Evolutionary conservation across 2,329 filamentous ascomycete species (phyloP).

Genomic region (Elsinoe fawcettii): DNA sequence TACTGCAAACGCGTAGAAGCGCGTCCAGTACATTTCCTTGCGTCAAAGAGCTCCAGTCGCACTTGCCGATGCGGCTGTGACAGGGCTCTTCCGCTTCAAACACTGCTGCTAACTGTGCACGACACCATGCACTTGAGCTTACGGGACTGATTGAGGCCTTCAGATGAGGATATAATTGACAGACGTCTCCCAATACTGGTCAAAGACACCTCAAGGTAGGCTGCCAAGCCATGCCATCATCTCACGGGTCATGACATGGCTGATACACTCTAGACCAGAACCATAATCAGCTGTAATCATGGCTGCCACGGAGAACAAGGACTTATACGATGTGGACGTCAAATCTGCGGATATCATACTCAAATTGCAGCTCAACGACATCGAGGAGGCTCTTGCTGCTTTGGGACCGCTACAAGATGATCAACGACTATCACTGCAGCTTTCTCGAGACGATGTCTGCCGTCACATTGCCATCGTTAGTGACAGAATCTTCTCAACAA

Average conservation of each 20-base stretch:
- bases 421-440: background rate
- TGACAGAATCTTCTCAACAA: background rate
- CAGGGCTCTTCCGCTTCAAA: too few species aligned
- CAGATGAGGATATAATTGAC: too few species aligned
- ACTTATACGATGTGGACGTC: background rate
- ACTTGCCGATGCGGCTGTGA: background rate
- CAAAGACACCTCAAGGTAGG: too few species aligned
- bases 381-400: background rate
- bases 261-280: too few species aligned
- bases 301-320: too few species aligned
- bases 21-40: background rate
- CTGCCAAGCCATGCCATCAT: too few species aligned
- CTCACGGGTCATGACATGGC: too few species aligned
- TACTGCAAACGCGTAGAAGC: background rate
- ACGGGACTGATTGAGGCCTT: too few species aligned
- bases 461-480: background rate
- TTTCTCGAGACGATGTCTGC: background rate
- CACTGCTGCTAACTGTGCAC: too few species aligned
- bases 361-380: background rate
- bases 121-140: too few species aligned
- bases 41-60: background rate
- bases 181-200: too few species aligned
- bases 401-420: background rate
- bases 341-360: background rate
- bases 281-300: too few species aligned